Base-by-base conservation (phyloP, 2,329 filamentous ascomycete genomes). In the Cercospora berteroae region DNA sequence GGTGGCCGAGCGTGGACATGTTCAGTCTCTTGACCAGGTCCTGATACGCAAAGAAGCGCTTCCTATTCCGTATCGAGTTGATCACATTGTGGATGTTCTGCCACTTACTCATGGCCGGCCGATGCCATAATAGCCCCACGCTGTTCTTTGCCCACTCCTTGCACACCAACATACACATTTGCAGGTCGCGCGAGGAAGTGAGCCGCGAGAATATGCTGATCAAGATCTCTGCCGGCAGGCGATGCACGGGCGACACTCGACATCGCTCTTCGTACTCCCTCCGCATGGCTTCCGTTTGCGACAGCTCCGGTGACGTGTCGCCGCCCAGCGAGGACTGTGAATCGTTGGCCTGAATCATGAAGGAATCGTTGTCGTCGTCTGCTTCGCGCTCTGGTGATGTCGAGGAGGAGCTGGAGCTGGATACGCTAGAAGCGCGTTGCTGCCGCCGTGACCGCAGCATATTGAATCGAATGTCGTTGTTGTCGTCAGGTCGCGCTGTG, bases 351-450 rank as follows among this genome's bases (percentile, higher is more conserved):
- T 91, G 90, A 66, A 86, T 87, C 78, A 91, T 90, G 79, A 95
- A 95, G 80, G 95, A 97, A 81, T 97, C 94, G 73, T 93, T 96
- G 81, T 97, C 94, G 77, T 94, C 91, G 80, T 96, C 93, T 76
- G 93, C 90, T 77, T 88, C 88, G 62, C 90, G 88, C 61, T 86
- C 87, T 55, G 91, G 90, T 1, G 91, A 93, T 77, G 90, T 91
- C 66, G 89, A 91, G 7, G 90, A 90, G 5, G 89, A 91, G 3
- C 83, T 85, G 60, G 80, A 83, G 68, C 74, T 75, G 29, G 76
- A 77, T 48, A 63, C 72, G 71, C 76, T 77, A 20, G 76, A 76
- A 67, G 69, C 69, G 68, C 74, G 74, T 69, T 73, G 73, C 39
- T 72, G 65, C 25, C 67, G 69, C 29, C 74, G 72, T 13, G 72